phyloP scores from a whole-genome alignment of 2,329 filamentous ascomycete species.

The Boeremia exigua region DNA sequence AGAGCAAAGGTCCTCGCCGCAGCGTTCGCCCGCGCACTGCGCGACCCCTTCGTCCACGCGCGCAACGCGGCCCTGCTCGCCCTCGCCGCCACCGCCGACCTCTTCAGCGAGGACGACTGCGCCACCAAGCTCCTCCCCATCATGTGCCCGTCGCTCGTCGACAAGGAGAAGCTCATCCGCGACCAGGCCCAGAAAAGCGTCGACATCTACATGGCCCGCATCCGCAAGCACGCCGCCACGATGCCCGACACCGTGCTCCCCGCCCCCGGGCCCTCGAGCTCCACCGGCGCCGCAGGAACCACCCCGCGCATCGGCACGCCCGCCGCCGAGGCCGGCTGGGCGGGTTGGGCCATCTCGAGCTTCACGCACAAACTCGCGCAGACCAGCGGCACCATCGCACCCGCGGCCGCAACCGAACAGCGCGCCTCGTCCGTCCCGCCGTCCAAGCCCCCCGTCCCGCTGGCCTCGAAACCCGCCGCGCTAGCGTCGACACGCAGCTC shows the following conservation, averaged over 20 bases:
- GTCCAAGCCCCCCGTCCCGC: slow-evolving; percentile 54
- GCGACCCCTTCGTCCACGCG: slow-evolving; percentile 94
- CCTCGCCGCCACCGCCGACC: slow-evolving; percentile 80
- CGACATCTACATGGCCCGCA: slow-evolving; percentile 81
- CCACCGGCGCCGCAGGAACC: slow-evolving; percentile 25
- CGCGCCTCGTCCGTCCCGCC: slow-evolving; percentile 59
- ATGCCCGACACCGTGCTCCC: slow-evolving; percentile 81
- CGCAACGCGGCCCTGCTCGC: slow-evolving; percentile 89
- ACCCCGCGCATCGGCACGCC: slow-evolving; percentile 81
- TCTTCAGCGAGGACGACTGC: slow-evolving; percentile 89
- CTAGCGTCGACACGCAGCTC: slow-evolving; percentile 35
- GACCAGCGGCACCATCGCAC: slow-evolving; percentile 85
- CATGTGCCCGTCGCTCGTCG: slow-evolving; percentile 82
- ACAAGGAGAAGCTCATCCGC: slow-evolving; percentile 93
- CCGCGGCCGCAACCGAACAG: slow-evolving; percentile 46
- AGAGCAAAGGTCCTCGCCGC: slow-evolving; percentile 90
- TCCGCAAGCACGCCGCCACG: slow-evolving; percentile 76
- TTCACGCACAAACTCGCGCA: slow-evolving; percentile 93
- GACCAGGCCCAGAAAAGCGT: slow-evolving; percentile 91
- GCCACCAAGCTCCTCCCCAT: slow-evolving; percentile 82
- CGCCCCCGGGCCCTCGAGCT: slow-evolving; percentile 62
- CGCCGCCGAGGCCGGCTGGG: slow-evolving; percentile 75
- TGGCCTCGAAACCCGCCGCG: slow-evolving; percentile 53
- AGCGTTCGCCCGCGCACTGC: slow-evolving; percentile 85
- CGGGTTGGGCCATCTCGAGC: slow-evolving; percentile 97